phyloP scores from a whole-genome alignment of 805 yeast species.

The Candida piceae region DNA sequence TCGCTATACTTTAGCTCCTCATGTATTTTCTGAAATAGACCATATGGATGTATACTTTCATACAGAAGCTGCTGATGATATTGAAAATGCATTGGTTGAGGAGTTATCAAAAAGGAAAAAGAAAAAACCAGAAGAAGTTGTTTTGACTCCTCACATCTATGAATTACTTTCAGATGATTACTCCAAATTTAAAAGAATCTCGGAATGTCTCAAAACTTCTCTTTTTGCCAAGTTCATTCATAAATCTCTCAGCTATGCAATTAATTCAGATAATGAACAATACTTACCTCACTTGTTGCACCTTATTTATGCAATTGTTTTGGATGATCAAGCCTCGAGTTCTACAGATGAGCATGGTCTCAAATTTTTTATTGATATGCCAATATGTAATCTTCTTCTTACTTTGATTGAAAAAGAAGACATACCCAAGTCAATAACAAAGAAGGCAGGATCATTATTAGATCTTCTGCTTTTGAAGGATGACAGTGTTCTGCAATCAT shows the following conservation, averaged over 20 bases:
- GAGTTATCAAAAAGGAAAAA: constrained; percentile 36
- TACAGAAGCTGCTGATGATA: constrained; percentile 45
- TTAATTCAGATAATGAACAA: constrained; percentile 46
- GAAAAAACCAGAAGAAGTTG: constrained; percentile 35
- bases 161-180: constrained; percentile 25
- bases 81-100: constrained; percentile 42
- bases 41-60: constrained; percentile 49
- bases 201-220: constrained; percentile 45
- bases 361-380: constrained; percentile 41
- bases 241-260: constrained; percentile 51
- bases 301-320: constrained; percentile 58
- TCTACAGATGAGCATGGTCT: constrained; percentile 32
- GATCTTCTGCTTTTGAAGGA: constrained; percentile 47
- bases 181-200: constrained; percentile 36
- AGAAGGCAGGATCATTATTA: constrained; percentile 55
- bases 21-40: constrained; percentile 44
- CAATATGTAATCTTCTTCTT: constrained; percentile 52
- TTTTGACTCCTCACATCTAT: constrained; percentile 43
- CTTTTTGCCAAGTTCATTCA: constrained; percentile 53
- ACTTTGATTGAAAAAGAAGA: constrained; percentile 42
- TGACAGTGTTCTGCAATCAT: constrained; percentile 43
- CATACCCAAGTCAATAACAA: constrained; percentile 42
- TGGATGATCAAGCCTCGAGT: constrained; percentile 35
- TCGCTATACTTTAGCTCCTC: constrained; percentile 51
- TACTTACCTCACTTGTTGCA: constrained; percentile 60